Conservation (phyloP, 495 filamentous ascomycete species). For the Podospora tetraspora region DNA sequence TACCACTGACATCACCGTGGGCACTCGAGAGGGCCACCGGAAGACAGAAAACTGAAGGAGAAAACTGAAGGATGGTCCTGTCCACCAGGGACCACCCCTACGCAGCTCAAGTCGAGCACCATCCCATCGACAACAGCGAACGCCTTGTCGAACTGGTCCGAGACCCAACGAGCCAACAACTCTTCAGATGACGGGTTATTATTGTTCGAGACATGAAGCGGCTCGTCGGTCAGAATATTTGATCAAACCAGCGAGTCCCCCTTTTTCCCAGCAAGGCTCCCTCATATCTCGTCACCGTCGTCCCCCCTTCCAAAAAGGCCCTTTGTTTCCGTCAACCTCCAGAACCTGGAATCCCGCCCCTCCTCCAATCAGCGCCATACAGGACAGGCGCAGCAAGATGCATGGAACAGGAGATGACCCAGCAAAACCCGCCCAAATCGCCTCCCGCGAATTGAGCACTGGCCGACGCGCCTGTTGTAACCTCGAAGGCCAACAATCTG, state of each 20-base stretch:
- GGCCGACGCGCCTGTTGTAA: slow-evolving; percentile 7
- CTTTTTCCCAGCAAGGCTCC: neutral
- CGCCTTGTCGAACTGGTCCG: neutral
- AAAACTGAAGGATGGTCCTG: neutral
- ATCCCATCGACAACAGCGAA: neutral
- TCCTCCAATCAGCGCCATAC: neutral
- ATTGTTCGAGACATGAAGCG: too few species aligned
- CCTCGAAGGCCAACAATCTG: neutral
- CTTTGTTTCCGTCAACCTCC: neutral
- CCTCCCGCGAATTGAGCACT: neutral
- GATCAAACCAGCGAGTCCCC: neutral
- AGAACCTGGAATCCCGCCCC: neutral
- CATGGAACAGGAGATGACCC: slow-evolving; percentile 6
- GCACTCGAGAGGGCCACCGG: neutral
- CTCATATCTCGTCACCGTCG: neutral
- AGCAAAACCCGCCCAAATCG: slow-evolving; percentile 7
- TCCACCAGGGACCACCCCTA: neutral
- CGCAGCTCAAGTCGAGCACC: neutral
- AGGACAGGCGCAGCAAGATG: neutral
- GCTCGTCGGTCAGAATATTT: neutral
- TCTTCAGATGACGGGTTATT: neutral
- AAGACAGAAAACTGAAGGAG: neutral
- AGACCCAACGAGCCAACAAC: neutral
- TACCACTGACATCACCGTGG: slow-evolving; percentile 1
- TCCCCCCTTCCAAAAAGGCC: neutral